Conservation (phyloP, 345 rosid species). For the Moricandia moricandioides region DNA sequence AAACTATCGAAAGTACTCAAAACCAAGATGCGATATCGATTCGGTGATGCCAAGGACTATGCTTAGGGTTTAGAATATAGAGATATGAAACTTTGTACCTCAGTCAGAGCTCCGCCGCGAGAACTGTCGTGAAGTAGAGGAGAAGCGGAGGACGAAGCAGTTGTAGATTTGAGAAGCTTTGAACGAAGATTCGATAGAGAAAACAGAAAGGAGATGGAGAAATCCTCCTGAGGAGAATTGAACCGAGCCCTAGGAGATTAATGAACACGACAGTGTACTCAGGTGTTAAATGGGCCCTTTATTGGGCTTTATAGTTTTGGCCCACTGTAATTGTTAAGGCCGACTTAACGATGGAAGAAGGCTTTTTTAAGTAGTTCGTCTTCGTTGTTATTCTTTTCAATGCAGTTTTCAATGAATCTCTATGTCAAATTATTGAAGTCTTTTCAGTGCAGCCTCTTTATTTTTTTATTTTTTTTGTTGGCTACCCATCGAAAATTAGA, state of each 20-base stretch:
- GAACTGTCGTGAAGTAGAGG: slow-evolving; percentile 4
- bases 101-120: not conserved
- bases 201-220: not conserved
- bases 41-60: not conserved
- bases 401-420: not conserved
- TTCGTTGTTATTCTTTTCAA: not conserved
- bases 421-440: not conserved
- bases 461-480: not conserved
- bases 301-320: slow-evolving; percentile 2
- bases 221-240: not conserved
- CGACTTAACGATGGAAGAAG: not conserved
- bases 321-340: not conserved
- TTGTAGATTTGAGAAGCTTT: not conserved
- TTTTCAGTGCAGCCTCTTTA: not conserved
- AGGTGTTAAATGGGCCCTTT: slow-evolving; percentile 6
- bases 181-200: slow-evolving; percentile 5
- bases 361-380: not conserved
- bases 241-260: slow-evolving; percentile 19
- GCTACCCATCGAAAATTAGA: too few species aligned
- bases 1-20: not conserved
- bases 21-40: not conserved
- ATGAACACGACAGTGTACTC: not conserved
- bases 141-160: not conserved
- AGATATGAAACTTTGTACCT: slow-evolving; percentile 21
- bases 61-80: not conserved